These are phyloP conservation scores for Camellia granthamiana DNA, from an alignment of 148 eudicot genomes.

Conservation along the genomic window DNA sequence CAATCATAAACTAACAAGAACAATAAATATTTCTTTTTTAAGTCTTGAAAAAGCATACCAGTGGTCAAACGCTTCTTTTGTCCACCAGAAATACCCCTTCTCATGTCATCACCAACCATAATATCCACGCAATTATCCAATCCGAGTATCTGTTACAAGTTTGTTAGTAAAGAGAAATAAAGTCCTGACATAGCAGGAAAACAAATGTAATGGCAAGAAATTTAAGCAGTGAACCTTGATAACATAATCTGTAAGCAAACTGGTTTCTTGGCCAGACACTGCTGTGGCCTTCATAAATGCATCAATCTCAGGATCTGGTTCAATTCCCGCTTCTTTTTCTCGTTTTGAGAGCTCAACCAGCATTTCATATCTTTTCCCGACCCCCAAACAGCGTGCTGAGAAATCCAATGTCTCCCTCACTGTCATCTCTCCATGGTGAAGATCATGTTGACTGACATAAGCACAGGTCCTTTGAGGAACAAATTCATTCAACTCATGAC, in stretches of 20 bases:
- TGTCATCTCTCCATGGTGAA: conserved; percentile 78
- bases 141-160: conserved; percentile 35
- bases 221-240: conserved; percentile 47
- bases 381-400: conserved; percentile 71
- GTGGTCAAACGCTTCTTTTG: conserved; percentile 21
- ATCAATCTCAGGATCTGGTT: conserved; percentile 69
- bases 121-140: conserved; percentile 44
- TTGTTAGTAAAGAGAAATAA: not conserved
- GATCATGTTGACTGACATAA: conserved; percentile 69
- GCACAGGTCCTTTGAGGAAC: conserved; percentile 75
- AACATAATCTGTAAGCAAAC: conserved; percentile 63
- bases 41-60: conserved; percentile 2
- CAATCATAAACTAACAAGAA: not conserved
- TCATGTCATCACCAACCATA: conserved; percentile 17
- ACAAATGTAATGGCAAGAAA: not conserved
- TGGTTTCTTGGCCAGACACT: conserved; percentile 51
- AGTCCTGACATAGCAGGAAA: too few relatives aligned
- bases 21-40: not conserved
- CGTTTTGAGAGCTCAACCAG: conserved; percentile 46
- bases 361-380: conserved; percentile 57
- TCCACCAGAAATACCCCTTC: conserved; percentile 23
- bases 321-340: conserved; percentile 61
- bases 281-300: conserved; percentile 71
- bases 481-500: conserved; percentile 70
- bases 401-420: conserved; percentile 80